Evolutionary conservation across 495 filamentous ascomycete species (phyloP).

Genomic region (Massariosphaeria phaeospora): DNA sequence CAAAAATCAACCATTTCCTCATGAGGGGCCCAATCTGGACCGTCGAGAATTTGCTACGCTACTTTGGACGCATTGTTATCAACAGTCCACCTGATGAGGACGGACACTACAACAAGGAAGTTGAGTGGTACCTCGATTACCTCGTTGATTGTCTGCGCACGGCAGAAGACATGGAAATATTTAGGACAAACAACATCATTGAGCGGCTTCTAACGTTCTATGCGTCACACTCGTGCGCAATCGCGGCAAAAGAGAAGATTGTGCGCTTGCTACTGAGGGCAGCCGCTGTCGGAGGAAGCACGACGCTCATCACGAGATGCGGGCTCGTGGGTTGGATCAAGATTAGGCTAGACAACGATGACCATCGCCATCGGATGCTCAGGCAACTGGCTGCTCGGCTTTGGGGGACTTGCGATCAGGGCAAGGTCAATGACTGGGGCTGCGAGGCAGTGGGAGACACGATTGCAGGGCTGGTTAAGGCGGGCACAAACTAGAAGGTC

Average conservation of each 20-base stretch:
- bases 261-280: constrained; percentile 68
- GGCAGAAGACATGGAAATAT: constrained; percentile 69
- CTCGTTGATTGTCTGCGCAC: constrained; percentile 66
- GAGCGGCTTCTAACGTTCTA: constrained; percentile 72
- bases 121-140: constrained; percentile 74
- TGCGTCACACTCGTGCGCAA: constrained; percentile 57
- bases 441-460: constrained; percentile 22
- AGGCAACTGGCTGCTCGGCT: constrained; percentile 56
- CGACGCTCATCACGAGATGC: constrained; percentile 77
- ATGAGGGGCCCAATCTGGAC: constrained; percentile 70
- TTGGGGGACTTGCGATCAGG: constrained; percentile 65
- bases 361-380: constrained; percentile 53
- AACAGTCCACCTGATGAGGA: constrained; percentile 64
- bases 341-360: constrained; percentile 40
- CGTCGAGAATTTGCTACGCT: constrained; percentile 63
- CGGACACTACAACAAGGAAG: constrained; percentile 68
- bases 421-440: constrained; percentile 65
- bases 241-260: constrained; percentile 59
- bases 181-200: constrained; percentile 72
- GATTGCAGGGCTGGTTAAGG: constrained; percentile 5
- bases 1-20: constrained; percentile 80
- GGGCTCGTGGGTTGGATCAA: constrained; percentile 79
- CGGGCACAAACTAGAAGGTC: too few relatives aligned
- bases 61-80: constrained; percentile 68
- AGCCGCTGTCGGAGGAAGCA: constrained; percentile 70